These are phyloP conservation scores for Aspergillus vadensis DNA, from an alignment of 2,329 filamentous ascomycete genomes.

Conservation along the genomic window DNA sequence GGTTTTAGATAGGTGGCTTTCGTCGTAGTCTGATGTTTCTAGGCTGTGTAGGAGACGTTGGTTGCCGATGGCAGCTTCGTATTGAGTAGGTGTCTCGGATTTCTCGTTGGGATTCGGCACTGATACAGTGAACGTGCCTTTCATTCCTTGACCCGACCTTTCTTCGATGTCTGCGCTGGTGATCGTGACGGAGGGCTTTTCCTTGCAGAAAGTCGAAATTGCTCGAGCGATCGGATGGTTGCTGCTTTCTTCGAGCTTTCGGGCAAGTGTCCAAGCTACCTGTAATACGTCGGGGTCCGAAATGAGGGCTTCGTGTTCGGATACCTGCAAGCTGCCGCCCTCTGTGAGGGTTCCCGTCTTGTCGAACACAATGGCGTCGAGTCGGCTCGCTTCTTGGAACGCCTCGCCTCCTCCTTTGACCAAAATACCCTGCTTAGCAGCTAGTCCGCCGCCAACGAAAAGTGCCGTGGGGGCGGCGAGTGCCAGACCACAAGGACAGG, in stretches of 20 bases:
- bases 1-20: conserved; percentile 36
- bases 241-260: conserved; percentile 59
- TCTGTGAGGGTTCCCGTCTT: conserved; percentile 83
- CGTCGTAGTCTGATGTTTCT: conserved; percentile 33
- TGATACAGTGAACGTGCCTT: conserved; percentile 51
- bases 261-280: conserved; percentile 50
- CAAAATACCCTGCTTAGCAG: conserved; percentile 76
- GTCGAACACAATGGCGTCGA: conserved; percentile 82
- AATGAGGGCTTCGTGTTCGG: conserved; percentile 50
- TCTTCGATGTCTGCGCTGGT: conserved; percentile 51
- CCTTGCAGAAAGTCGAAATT: conserved; percentile 52
- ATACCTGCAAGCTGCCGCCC: conserved; percentile 60
- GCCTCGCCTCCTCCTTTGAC: conserved; percentile 84
- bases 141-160: conserved; percentile 60
- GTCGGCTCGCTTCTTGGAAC: conserved; percentile 77
- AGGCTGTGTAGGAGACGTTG: conserved; percentile 52
- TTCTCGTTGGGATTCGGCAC: conserved; percentile 14
- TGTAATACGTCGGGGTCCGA: conserved; percentile 36
- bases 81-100: conserved; percentile 28
- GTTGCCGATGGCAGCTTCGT: conserved; percentile 60
- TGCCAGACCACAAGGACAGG: conserved; percentile 80
- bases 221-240: conserved; percentile 62
- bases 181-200: conserved; percentile 28
- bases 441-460: conserved; percentile 78
- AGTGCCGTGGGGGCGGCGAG: conserved; percentile 86